phyloP scores from a whole-genome alignment of 2,329 filamentous ascomycete species.

The Madurella fahalii region DNA sequence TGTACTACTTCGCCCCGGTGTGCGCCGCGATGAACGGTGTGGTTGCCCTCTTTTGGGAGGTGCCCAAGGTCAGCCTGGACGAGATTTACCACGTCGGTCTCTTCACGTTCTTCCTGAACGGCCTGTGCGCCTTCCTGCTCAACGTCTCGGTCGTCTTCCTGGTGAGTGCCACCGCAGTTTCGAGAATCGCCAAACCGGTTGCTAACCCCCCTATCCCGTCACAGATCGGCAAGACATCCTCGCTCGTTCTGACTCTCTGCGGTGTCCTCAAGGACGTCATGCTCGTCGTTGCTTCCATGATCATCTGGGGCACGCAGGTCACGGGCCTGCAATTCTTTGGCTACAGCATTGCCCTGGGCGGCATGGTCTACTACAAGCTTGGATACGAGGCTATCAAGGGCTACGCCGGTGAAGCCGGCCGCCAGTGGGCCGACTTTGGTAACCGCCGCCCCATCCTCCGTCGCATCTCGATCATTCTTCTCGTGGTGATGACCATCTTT shows the following conservation, averaged over 20 bases:
- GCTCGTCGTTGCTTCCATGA: constrained; percentile 73
- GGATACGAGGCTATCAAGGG: constrained; percentile 79
- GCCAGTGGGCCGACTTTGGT: constrained; percentile 84
- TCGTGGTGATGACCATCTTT: constrained; percentile 61
- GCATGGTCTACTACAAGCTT: constrained; percentile 84
- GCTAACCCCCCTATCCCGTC: constrained; percentile 27
- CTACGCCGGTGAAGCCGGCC: constrained; percentile 66
- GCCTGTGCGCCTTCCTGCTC: constrained; percentile 71
- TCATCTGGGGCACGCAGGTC: constrained; percentile 75
- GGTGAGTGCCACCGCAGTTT: constrained; percentile 49
- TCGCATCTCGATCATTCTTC: constrained; percentile 68
- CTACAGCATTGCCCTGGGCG: constrained; percentile 73
- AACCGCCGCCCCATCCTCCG: constrained; percentile 70
- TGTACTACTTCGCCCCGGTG: constrained; percentile 86
- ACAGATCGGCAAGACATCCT: constrained; percentile 83
- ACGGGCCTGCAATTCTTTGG: constrained; percentile 75
- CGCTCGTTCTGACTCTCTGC: constrained; percentile 79
- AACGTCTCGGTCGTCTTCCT: constrained; percentile 85
- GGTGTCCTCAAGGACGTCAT: constrained; percentile 87
- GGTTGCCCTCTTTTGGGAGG: constrained; percentile 69
- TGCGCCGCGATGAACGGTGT: constrained; percentile 78
- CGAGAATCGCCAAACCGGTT: not conserved
- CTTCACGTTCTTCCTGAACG: constrained; percentile 70
- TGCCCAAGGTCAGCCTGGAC: constrained; percentile 63
- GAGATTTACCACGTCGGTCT: constrained; percentile 72